Base-by-base conservation (phyloP, 306 rosid species). In the Prosopis cineraria region DNA sequence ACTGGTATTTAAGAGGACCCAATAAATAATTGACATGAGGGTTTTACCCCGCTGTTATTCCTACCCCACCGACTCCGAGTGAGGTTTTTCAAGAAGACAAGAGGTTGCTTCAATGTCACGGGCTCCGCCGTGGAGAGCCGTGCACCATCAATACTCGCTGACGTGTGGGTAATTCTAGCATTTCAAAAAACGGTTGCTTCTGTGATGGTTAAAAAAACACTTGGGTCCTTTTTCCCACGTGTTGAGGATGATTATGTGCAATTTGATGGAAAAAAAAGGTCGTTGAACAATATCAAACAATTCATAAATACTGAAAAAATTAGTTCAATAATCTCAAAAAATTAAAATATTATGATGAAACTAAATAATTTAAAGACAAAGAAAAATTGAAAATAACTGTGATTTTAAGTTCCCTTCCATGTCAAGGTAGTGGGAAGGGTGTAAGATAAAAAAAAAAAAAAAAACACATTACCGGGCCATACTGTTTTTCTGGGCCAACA, bases 51-150 rank as follows among this genome's bases (percentile, higher is more conserved):
- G 14, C 36, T 44, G 62, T 37, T 50, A 29, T 67, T 14, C n/a
- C 31, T 8, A 31, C 36, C 68, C 27, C 59, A 30, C 43, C 43
- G 68, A 63, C 68, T 17, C 6, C 11, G 20, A 7, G 22, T 16
- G 47, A n/a, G 72, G 70, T 24, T 4, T 14, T 40, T 11, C 41
- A 14, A 66, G 22, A 39, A 22, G 33, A 5, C 24, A 10, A 56
- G 25, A 56, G 59, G 11, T 52, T 52, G 29, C 29, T n/a, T 8
- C 20, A n/a, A 19, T 34, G 25, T 77, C 81, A 69, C 81, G 70
- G n/a, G n/a, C 55, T 52, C 33, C 24, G 22, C 4, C 3, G 34
- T 1, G 2, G 16, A 8, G 13, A n/a, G n/a, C n/a, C n/a, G n/a
- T n/a, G n/a, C n/a, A n/a, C 29, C 59, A 9, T 13, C 1, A 13